Conservation (phyloP, 306 rosid genomes). For the Fagus crenata region DNA sequence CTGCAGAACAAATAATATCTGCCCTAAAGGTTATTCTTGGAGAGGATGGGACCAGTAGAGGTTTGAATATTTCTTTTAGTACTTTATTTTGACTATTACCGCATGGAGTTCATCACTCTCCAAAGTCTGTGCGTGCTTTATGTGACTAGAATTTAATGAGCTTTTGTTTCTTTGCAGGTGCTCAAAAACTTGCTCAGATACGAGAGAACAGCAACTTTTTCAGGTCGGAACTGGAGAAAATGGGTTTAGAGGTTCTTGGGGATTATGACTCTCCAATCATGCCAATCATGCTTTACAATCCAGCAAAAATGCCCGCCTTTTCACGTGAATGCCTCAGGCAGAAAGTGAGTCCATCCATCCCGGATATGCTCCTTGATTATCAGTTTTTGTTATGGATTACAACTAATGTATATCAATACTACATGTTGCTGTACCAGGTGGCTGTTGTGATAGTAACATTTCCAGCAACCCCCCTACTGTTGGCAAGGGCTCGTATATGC, state of each 20-base stretch:
- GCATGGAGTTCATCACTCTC: not conserved
- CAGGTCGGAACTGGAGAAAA: conserved; percentile 82
- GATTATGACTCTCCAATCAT: conserved; percentile 77
- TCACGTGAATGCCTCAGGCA: conserved; percentile 84
- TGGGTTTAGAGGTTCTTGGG: conserved; percentile 79
- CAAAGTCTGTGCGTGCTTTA: too few species aligned
- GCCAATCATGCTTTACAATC: conserved; percentile 92
- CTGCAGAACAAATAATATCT: conserved; percentile 81
- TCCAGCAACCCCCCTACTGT: conserved; percentile 82
- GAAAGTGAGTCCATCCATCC: conserved; percentile 48
- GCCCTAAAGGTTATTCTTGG: conserved; percentile 76
- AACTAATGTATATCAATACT: too few species aligned
- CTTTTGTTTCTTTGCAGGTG: conserved; percentile 42
- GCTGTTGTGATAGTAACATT: conserved; percentile 84
- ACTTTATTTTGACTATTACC: not conserved
- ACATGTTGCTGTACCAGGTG: conserved; percentile 41
- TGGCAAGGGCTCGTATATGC: conserved; percentile 87
- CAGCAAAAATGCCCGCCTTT: conserved; percentile 79
- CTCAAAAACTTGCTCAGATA: conserved; percentile 75
- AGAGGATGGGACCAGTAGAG: conserved; percentile 88
- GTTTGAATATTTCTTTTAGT: conserved; percentile 29
- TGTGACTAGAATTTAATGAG: not conserved
- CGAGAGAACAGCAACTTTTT: conserved; percentile 83
- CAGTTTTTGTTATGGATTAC: not conserved
- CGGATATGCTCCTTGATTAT: not conserved